These are phyloP conservation scores for Fusarium sp. DNA, from an alignment of 2,329 filamentous ascomycete species.

Conservation along the genomic window DNA sequence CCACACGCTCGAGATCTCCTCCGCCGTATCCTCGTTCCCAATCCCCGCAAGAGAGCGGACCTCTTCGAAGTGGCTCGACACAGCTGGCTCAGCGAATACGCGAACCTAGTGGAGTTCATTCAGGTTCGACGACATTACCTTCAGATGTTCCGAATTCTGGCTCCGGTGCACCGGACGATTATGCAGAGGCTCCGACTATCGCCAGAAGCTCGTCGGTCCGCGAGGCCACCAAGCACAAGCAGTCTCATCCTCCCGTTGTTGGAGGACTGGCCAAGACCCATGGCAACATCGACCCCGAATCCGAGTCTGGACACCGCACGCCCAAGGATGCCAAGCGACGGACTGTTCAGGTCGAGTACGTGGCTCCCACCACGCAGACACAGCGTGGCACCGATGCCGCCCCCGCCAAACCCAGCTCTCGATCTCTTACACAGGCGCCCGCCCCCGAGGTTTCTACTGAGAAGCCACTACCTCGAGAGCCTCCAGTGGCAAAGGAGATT, in stretches of 20 bases:
- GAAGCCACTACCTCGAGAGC: slow-evolving; percentile 71
- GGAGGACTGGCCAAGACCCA: slow-evolving; percentile 79
- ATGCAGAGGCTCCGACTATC: slow-evolving; percentile 70
- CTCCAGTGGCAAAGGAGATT: slow-evolving; percentile 60
- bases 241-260: slow-evolving; percentile 59
- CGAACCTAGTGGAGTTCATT: slow-evolving; percentile 97
- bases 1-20: slow-evolving; percentile 94
- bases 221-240: slow-evolving; percentile 80
- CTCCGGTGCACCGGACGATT: slow-evolving; percentile 66
- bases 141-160: slow-evolving; percentile 87
- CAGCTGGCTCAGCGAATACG: slow-evolving; percentile 97
- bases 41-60: slow-evolving; percentile 93
- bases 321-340: slow-evolving; percentile 91
- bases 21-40: slow-evolving; percentile 92
- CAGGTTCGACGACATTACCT: slow-evolving; percentile 91
- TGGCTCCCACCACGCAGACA: slow-evolving; percentile 89
- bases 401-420: slow-evolving; percentile 40
- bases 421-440: slow-evolving; percentile 58
- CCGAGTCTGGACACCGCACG: slow-evolving; percentile 67
- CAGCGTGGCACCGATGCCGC: slow-evolving; percentile 68
- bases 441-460: slow-evolving; percentile 54
- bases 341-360: slow-evolving; percentile 98
- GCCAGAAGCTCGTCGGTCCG: slow-evolving; percentile 93
- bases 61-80: slow-evolving; percentile 97
- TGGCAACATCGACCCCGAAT: slow-evolving; percentile 77